Base-by-base conservation (phyloP, 805 yeast genomes). In the Metschnikowia gruessii region DNA sequence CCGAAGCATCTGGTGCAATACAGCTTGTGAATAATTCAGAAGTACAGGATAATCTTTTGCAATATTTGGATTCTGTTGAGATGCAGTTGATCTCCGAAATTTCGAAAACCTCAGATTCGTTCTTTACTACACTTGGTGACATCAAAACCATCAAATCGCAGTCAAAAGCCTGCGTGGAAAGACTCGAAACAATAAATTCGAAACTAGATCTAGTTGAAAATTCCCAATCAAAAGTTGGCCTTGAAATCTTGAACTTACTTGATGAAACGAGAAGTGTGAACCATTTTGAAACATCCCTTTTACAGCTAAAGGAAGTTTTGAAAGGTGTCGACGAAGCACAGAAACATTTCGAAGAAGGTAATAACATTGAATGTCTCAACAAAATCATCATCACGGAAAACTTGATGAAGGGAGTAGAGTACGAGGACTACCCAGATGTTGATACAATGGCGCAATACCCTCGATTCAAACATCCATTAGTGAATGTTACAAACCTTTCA, bases 51-150 rank as follows among this genome's bases (percentile, higher is more conserved):
- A 82, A 81, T 59, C 69, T 92, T 29, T 86, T 94, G 3, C 82
- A 82, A 65, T 89, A 90, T 59, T 71, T 94, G 45, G 98, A 94
- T 61, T 75, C 82, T 0, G 89, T 92, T 1, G 99, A 92, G 65
- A 73, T 87, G 31, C 83, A 85, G 50, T 68, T 92, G 35, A 85
- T 91, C 16, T 75, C 79, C 33, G 96, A 90, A 63, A 89, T 94
- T 28, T 85, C 96, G 3, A 79, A 80, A 52, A 85, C 96, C 0
- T 87, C 97, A 0, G 81, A 82, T 43, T 82, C 91, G 7, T 92
- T 94, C 60, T 90, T 90, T 65, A 81, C 81, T 42, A 91, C 97
- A 0, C 69, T 95, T 45, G 87, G 83, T 44, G 95, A 89, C 52
- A 76, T 94, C 46, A 82, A 82, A 56, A 72, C 70, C 7, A 81